phyloP scores from a whole-genome alignment of 2,329 filamentous ascomycete species.

The Colletotrichum orchidophilum region DNA sequence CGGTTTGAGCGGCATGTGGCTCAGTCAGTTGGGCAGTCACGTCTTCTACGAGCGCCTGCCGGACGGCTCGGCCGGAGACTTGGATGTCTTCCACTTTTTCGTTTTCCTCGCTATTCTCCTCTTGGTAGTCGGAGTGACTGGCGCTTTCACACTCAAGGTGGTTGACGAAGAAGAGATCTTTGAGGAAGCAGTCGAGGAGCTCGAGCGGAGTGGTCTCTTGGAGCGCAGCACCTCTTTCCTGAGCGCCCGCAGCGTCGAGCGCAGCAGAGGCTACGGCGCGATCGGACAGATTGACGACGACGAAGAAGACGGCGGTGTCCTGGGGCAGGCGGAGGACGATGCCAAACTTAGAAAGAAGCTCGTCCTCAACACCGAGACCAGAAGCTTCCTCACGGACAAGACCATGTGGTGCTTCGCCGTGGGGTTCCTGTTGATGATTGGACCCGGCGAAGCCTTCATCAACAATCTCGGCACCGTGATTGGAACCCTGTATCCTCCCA shows the following conservation, averaged over 20 bases:
- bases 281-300: constrained; percentile 52
- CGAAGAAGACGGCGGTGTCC: constrained; percentile 55
- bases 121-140: constrained; percentile 74
- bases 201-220: constrained; percentile 88
- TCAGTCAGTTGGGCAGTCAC: constrained; percentile 86
- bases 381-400: constrained; percentile 82
- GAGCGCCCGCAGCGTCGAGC: constrained; percentile 44
- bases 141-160: constrained; percentile 77
- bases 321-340: constrained; percentile 51
- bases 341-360: constrained; percentile 81
- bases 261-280: constrained; percentile 71
- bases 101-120: constrained; percentile 82
- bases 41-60: constrained; percentile 76
- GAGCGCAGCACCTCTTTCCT: constrained; percentile 77
- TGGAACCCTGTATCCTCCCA: constrained; percentile 78
- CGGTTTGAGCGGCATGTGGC: constrained; percentile 94
- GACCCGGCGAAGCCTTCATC: constrained; percentile 96
- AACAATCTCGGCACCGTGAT: constrained; percentile 97
- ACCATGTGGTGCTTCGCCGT: constrained; percentile 96
- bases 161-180: constrained; percentile 89
- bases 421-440: constrained; percentile 92
- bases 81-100: constrained; percentile 88
- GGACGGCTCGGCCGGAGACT: constrained; percentile 70
- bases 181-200: constrained; percentile 86
- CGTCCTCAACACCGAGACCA: constrained; percentile 91